Conservation (phyloP, 805 yeast species). For the Allodekkera sacchari region DNA sequence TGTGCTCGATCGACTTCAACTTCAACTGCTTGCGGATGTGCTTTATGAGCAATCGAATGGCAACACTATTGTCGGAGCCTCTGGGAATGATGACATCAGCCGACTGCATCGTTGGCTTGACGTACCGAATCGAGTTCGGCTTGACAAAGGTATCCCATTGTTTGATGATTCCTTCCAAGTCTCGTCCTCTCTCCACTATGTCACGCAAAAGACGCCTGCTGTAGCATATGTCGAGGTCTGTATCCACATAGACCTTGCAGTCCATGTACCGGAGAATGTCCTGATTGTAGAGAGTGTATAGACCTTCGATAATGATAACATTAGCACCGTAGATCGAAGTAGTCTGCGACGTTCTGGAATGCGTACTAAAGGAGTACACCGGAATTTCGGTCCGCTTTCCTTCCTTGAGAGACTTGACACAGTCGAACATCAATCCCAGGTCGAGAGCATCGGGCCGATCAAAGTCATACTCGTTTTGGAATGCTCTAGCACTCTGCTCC, state of each 20-base stretch:
- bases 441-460: constrained; percentile 85
- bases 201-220: constrained; percentile 85
- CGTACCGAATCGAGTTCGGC: constrained; percentile 75
- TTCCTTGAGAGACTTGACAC: constrained; percentile 56
- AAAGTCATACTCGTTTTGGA: constrained; percentile 66
- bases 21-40: constrained; percentile 70
- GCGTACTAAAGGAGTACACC: constrained; percentile 57
- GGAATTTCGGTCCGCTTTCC: constrained; percentile 68
- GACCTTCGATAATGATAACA: constrained; percentile 87
- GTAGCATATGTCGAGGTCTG: constrained; percentile 87
- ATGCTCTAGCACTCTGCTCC: constrained; percentile 59
- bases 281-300: constrained; percentile 69
- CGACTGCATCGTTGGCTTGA: constrained; percentile 64
- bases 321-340: constrained; percentile 87
- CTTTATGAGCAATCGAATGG: constrained; percentile 68
- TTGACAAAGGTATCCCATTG: constrained; percentile 92
- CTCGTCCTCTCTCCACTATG: constrained; percentile 79
- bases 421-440: constrained; percentile 57
- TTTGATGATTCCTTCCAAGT: constrained; percentile 66
- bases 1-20: constrained; percentile 58
- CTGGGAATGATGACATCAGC: constrained; percentile 91
- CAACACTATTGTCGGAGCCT: constrained; percentile 75
- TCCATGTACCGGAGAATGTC: constrained; percentile 72
- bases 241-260: constrained; percentile 83
- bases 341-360: constrained; percentile 52